Evolutionary conservation across 441 rosid species (phyloP), one percentile per base, ranked within the genome.

Genomic region (California macrophylla): DNA sequence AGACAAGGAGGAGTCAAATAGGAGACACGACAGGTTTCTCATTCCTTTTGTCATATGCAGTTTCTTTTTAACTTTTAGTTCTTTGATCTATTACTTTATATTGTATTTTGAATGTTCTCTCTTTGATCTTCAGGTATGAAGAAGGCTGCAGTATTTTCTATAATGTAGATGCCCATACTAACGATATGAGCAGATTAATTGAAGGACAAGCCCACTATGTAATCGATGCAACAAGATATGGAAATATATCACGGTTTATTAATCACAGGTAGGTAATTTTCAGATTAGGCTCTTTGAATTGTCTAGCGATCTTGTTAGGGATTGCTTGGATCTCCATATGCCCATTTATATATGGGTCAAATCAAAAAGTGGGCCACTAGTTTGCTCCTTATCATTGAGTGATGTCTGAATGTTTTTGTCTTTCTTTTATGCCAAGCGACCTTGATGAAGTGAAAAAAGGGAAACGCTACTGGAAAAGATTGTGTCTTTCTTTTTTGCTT

Each of bases 231-330:
- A 86, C 97, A 6, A 82, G 79, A 63, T 82, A 86, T 76, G 97
- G 97, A 56, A 95, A 92, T 75, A 81, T 92, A 66, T 88, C 98
- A 54, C 80, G 99, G 68, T 95, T 91, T 83, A 91, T 95, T 72
- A 95, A 92, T 79, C 98, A 95, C 85, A 92, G 97, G 99, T 92
- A 77, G 83, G 70, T 63, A 26, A 64, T 29, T 42, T 15, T 56
- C 26, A 21, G 64, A 3, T 58, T 64, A 50, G 34, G 30, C 7
- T 67, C 12, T 64, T 30, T 7, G 69, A 71, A 28, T 69, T 21
- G 73, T 68, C 25, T 40, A 62, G n/a, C 26, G n/a, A 30, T 30
- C 38, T 28, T 16, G 13, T 6, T n/a, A 63, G 32, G 64, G 28
- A 15, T 24, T 24, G 28, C 4, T 60, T 60, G 21, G 32, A 67